phyloP scores from a whole-genome alignment of 208 protist species.

The Strigomonas galati region DNA sequence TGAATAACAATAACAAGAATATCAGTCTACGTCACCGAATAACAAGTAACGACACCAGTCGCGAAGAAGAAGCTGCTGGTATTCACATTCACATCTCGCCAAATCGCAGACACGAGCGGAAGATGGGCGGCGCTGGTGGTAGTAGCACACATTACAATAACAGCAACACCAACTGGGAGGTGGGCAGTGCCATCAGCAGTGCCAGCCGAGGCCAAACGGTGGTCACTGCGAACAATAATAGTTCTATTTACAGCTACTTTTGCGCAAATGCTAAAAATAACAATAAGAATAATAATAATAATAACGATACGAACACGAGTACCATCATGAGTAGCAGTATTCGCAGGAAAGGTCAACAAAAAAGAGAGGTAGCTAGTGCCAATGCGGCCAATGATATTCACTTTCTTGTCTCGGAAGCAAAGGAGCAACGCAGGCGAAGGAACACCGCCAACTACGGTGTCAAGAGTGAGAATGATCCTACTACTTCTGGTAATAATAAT shows the following conservation, averaged over 20 bases:
- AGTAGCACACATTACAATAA: neutral
- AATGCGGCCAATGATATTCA: neutral
- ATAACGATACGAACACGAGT: neutral
- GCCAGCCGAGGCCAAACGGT: neutral
- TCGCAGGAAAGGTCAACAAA: neutral
- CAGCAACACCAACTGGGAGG: neutral
- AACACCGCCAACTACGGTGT: neutral
- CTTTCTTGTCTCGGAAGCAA: neutral
- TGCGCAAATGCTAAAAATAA: neutral
- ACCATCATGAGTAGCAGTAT: slow-evolving; percentile 8
- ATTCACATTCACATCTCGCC: neutral
- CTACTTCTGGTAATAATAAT: neutral
- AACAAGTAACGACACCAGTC: neutral
- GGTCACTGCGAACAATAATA: neutral
- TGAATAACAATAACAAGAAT: too few relatives aligned
- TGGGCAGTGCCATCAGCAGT: neutral
- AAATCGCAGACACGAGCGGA: neutral
- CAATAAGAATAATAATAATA: slow-evolving; percentile 15
- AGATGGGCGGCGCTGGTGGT: neutral
- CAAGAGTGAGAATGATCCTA: neutral
- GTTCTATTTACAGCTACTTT: neutral
- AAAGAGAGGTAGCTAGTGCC: neutral
- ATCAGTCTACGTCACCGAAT: too few relatives aligned
- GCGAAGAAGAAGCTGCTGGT: neutral
- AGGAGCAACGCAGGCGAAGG: neutral